Evolutionary conservation across 2,329 filamentous ascomycete genomes (phyloP).

Genomic region (Diaporthe aspalathi): DNA sequence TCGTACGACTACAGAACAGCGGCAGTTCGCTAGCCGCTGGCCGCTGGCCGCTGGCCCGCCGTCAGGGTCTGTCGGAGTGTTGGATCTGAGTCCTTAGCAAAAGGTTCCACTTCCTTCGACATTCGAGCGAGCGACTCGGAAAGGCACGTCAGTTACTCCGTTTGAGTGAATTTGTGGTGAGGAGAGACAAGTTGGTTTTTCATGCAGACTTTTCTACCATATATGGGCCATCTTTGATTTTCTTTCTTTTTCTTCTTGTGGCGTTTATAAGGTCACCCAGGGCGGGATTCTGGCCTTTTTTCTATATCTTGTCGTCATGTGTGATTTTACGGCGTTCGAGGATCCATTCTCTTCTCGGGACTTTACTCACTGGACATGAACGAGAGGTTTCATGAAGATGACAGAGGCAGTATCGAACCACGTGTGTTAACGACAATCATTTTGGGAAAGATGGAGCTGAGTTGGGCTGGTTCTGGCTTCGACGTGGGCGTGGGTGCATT

Average conservation of each 20-base stretch:
- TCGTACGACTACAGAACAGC: slow-evolving; percentile 13
- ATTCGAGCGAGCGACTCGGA: neutral
- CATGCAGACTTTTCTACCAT: slow-evolving; percentile 27
- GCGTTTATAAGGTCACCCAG: slow-evolving; percentile 12
- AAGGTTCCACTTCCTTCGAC: neutral
- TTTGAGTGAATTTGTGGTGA: slow-evolving; percentile 21
- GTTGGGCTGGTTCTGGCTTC: slow-evolving; percentile 21
- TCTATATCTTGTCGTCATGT: slow-evolving; percentile 12
- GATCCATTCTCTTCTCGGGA: slow-evolving; percentile 33
- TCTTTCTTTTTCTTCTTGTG: neutral
- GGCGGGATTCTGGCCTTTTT: slow-evolving; percentile 22
- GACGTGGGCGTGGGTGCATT: neutral
- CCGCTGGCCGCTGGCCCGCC: neutral
- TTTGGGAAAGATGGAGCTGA: slow-evolving; percentile 10
- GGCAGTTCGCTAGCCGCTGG: neutral
- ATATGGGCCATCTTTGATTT: slow-evolving; percentile 24
- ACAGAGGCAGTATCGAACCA: slow-evolving; percentile 43
- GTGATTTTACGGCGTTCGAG: slow-evolving; percentile 29
- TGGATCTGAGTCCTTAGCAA: neutral
- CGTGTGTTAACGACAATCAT: slow-evolving; percentile 42
- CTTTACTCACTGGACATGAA: slow-evolving; percentile 39
- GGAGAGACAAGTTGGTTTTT: slow-evolving; percentile 8
- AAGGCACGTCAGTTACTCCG: neutral
- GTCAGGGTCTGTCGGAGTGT: neutral
- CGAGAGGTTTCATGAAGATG: slow-evolving; percentile 41